Evolutionary conservation across 106 monocot species (phyloP), one percentile per base, ranked within the genome.

Genomic region (Narthecium ossifragum): DNA sequence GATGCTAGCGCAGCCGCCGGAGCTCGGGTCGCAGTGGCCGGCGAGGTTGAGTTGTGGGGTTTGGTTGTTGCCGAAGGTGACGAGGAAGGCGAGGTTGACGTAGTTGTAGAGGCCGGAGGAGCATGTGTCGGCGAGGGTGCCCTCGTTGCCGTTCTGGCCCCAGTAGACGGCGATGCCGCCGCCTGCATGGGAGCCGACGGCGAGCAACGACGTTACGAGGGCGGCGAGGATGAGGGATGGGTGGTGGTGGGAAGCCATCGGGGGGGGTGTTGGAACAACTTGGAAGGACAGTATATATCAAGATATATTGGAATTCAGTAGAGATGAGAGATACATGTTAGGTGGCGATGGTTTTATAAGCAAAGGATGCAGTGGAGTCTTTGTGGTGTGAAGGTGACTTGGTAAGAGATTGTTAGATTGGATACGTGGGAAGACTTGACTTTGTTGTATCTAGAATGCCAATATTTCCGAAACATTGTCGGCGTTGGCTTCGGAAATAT

Each of bases 101-200:
- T 39, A 75, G 45, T 45, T 31, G 55, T 81, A 86, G 67, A 37
- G 14, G 37, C 74, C 70, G 33, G 78, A 70, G 33, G 46, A 24
- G 60, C 86, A 86, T 40, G 86, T 26, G 32, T 34, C 54, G 2
- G 79, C 53, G 12, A 88, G 76, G 53, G 63, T 67, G 29, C 83
- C 83, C 60, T 88, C 88, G 46, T 52, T 57, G 62, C 66, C 83
- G 70, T 88, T 80, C 70, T 88, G 88, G 30, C 88, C 88, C 88
- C 83, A 88, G 88, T 88, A 88, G n/a, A 83, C 70, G 36, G 83
- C 79, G 37, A 88, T 88, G 48, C 40, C 54, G 57, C 79, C 54
- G 57, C 79, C 84, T 26, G 73, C 78, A n/a, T 60, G 31, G 43
- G 70, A 55, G 31, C 12, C 17, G 18, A 38, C 31, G 33, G 47